A percentile compares a stretch with the other conserved stretches of the same genome.
Conservation (phyloP, 768 basidiomycete genomes). For the Boletus subcaerulescens region DNA sequence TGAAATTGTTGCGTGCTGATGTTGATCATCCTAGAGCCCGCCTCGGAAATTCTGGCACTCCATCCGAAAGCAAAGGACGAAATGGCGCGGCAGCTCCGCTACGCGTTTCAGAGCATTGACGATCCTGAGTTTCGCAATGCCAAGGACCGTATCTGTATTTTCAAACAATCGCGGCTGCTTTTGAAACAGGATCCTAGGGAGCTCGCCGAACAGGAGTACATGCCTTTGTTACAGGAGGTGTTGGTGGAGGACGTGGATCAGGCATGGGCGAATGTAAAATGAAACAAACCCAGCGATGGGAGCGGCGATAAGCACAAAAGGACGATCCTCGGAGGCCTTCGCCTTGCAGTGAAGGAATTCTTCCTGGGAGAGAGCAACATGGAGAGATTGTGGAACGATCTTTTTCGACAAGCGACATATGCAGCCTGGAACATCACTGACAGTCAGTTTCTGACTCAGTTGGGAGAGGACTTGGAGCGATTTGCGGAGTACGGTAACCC, state of each 20-base stretch:
- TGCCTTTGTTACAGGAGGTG: neutral
- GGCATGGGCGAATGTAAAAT: neutral
- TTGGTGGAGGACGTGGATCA: constrained; percentile 6
- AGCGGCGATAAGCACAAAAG: neutral
- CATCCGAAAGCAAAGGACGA: constrained; percentile 15
- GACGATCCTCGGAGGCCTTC: neutral
- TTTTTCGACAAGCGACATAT: neutral
- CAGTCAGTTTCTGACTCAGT: neutral
- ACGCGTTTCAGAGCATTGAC: constrained; percentile 3
- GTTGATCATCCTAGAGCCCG: constrained; percentile 1
- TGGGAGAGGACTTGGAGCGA: neutral
- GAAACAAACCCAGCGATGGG: no score
- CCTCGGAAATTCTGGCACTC: neutral
- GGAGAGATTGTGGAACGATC: neutral
- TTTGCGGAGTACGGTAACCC: neutral
- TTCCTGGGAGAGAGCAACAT: neutral
- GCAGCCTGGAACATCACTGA: neutral
- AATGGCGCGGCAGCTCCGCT: neutral
- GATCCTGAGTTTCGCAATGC: constrained; percentile 3
- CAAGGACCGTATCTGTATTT: constrained; percentile 17
- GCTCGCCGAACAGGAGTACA: neutral
- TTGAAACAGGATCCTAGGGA: neutral
- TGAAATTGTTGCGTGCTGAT: neutral
- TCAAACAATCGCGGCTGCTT: constrained; percentile 1
- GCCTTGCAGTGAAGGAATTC: neutral